Conservation (phyloP, 257 asterid genomes). For the Haberlea rhodopensis region DNA sequence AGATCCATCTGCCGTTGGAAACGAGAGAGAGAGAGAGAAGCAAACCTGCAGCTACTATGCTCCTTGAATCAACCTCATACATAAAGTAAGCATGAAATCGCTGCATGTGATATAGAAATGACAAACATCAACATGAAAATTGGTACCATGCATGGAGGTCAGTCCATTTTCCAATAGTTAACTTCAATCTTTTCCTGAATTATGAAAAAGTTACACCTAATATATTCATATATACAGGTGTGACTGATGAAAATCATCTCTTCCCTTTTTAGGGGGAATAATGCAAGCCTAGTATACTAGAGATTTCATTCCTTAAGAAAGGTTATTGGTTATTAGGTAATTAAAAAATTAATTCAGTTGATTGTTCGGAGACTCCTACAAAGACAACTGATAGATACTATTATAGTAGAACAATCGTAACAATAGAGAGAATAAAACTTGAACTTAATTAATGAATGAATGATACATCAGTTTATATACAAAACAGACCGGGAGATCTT, state of each 20-base stretch:
- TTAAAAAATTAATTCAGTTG: too few species aligned
- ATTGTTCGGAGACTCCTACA: too few species aligned
- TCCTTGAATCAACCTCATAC: constrained; percentile 71
- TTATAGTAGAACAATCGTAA: too few species aligned
- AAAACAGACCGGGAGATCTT: too few species aligned
- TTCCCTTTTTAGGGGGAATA: too few species aligned
- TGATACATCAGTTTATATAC: too few species aligned
- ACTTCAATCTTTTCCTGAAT: neutral
- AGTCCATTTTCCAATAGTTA: constrained; percentile 2
- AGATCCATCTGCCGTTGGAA: neutral
- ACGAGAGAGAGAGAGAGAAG: constrained; percentile 25
- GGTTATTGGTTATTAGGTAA: too few species aligned
- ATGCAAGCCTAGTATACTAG: too few species aligned
- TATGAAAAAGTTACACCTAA: constrained; percentile 5
- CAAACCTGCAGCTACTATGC: constrained; percentile 80
- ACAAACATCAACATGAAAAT: constrained; percentile 24
- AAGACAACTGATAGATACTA: too few species aligned
- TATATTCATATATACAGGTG: neutral
- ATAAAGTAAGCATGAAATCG: constrained; percentile 86
- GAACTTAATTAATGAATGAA: too few species aligned
- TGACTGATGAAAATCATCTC: neutral
- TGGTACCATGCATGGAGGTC: constrained; percentile 7
- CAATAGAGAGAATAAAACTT: too few species aligned
- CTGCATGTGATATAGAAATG: constrained; percentile 41
- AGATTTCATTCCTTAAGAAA: too few species aligned